Percentiles rank a stretch among this genome's conserved stretches.
Evolutionary conservation across 192 early-diverging fungal genomes (phyloP).

Genomic region (Backusella australiensis): DNA sequence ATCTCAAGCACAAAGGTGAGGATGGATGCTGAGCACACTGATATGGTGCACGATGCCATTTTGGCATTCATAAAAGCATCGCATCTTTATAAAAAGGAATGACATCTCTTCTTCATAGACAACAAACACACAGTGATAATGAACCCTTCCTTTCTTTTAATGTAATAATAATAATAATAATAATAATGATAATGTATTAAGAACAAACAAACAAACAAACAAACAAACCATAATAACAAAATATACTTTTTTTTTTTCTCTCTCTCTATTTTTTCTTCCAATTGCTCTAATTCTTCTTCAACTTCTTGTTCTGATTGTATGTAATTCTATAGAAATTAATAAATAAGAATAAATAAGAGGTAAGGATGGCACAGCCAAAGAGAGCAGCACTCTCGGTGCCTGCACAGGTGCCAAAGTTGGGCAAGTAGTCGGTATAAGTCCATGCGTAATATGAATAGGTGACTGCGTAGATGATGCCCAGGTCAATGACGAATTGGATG

Average conservation of each 20-base stretch:
- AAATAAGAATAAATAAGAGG: slow-evolving; percentile 82
- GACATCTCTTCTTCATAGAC: not conserved
- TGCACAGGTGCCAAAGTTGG: slow-evolving; percentile 65
- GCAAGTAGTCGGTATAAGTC: slow-evolving; percentile 57
- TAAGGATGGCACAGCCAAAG: slow-evolving; percentile 79
- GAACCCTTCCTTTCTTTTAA: not conserved
- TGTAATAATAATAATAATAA: not conserved
- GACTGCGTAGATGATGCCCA: slow-evolving; percentile 79
- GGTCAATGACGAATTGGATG: slow-evolving; percentile 84
- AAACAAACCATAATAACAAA: not conserved
- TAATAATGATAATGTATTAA: not conserved
- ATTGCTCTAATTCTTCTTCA: not conserved
- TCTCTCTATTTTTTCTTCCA: not conserved
- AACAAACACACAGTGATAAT: not conserved
- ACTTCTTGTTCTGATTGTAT: slow-evolving; percentile 64
- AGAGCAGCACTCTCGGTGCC: slow-evolving; percentile 76
- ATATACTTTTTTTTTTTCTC: not conserved
- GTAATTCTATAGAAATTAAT: slow-evolving; percentile 88
- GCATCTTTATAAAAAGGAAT: not conserved
- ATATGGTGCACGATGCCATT: not conserved
- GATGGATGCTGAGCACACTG: not conserved
- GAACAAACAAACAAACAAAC: not conserved
- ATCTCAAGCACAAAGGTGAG: slow-evolving; percentile 29
- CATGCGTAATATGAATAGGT: slow-evolving; percentile 79
- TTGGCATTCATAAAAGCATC: not conserved